These are phyloP conservation scores for Parietichytrium sp. DNA, from an alignment of 108 stramenopile species.

Conservation along the genomic window DNA sequence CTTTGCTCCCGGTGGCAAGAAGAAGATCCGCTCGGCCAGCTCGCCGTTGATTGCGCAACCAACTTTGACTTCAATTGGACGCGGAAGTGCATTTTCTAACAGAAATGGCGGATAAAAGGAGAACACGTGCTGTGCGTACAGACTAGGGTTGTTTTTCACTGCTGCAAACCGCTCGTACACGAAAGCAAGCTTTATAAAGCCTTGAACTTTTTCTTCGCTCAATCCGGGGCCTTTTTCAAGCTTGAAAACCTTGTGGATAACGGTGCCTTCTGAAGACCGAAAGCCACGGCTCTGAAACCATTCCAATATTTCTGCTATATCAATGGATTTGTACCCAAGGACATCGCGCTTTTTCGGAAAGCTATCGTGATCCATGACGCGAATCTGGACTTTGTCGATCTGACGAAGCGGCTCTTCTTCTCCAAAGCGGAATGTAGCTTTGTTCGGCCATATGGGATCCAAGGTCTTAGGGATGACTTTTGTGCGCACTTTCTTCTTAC, in stretches of 20 bases:
- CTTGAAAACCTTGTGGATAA: background rate
- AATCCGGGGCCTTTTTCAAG: background rate
- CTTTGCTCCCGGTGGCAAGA: too few species aligned
- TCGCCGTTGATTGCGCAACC: too few species aligned
- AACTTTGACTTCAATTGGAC: background rate
- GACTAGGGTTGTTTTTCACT: background rate
- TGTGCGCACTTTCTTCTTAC: background rate
- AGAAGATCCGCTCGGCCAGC: too few species aligned
- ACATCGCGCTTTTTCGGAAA: too few species aligned
- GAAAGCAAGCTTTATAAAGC: background rate
- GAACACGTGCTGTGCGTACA: slow-evolving; percentile 15
- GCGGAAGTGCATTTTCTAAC: background rate
- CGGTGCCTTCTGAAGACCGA: too few species aligned
- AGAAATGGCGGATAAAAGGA: slow-evolving; percentile 18
- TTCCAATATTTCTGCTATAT: background rate
- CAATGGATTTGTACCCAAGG: background rate
- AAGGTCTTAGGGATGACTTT: background rate
- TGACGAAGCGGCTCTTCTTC: background rate
- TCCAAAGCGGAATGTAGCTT: slow-evolving; percentile 21
- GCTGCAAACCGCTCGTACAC: background rate
- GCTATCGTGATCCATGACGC: too few species aligned
- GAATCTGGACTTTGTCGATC: too few species aligned
- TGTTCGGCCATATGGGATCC: slow-evolving; percentile 31
- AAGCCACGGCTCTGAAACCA: background rate
- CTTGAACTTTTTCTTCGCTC: background rate